Evolutionary conservation across 2,329 filamentous ascomycete genomes (phyloP).

Genomic region (Ascomycota sp.): DNA sequence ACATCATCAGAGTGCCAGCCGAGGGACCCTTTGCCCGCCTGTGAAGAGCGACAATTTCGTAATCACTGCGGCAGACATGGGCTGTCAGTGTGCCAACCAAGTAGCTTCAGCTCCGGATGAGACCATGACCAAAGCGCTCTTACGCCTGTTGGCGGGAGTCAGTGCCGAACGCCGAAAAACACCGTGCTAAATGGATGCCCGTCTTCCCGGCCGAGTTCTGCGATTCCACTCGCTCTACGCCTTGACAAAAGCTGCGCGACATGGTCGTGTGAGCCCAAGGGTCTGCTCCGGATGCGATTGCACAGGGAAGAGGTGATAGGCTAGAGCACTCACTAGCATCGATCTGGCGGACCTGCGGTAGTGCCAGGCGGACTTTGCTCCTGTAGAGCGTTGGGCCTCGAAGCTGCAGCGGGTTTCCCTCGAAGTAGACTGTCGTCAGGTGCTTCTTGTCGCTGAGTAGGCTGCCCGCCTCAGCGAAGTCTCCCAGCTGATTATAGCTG

Average conservation of each 20-base stretch:
- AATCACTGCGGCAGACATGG: no score
- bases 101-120: no score
- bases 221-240: conserved; percentile 4
- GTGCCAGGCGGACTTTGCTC: conserved; percentile 72
- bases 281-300: neutral
- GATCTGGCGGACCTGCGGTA: conserved; percentile 80
- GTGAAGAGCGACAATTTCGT: no score
- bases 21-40: no score
- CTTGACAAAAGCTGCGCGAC: conserved; percentile 11
- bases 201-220: neutral
- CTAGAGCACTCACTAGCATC: conserved; percentile 63
- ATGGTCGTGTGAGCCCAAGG: neutral
- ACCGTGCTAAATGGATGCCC: neutral
- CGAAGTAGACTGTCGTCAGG: conserved; percentile 82
- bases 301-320: neutral
- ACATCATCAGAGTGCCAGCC: no score
- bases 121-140: no score
- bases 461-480: conserved; percentile 64
- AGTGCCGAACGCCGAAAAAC: conserved; percentile 1
- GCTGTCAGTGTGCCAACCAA: no score
- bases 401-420: conserved; percentile 75
- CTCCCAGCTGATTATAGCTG: conserved; percentile 60
- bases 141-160: no score
- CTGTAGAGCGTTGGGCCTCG: conserved; percentile 64
- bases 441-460: conserved; percentile 57